Evolutionary conservation across 2,329 filamentous ascomycete species (phyloP).

Genomic region (Colletotrichum filicis): DNA sequence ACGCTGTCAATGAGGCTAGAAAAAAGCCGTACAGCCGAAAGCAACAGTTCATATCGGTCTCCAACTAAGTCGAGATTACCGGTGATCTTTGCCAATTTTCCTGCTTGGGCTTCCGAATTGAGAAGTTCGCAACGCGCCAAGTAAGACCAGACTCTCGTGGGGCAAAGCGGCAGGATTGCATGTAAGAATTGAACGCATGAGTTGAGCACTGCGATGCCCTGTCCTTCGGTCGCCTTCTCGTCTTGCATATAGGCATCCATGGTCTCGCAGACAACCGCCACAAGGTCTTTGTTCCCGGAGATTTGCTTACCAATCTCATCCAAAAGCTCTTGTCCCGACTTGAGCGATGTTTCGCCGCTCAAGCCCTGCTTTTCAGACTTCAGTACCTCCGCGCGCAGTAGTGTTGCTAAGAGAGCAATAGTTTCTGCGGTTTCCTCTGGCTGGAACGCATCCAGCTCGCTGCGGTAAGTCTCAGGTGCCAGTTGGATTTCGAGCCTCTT

Average conservation of each 20-base stretch:
- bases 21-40: slow-evolving; percentile 79
- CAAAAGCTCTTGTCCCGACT: slow-evolving; percentile 60
- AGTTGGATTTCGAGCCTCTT: slow-evolving; percentile 78
- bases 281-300: slow-evolving; percentile 75
- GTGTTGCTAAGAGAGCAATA: slow-evolving; percentile 77
- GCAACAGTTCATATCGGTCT: slow-evolving; percentile 81
- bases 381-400: slow-evolving; percentile 67
- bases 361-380: slow-evolving; percentile 42
- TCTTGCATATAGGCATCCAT: slow-evolving; percentile 78
- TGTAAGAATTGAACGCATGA: slow-evolving; percentile 85
- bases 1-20: slow-evolving; percentile 80
- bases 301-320: slow-evolving; percentile 66
- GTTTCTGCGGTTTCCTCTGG: slow-evolving; percentile 76
- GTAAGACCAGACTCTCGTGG: slow-evolving; percentile 90
- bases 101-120: slow-evolving; percentile 78
- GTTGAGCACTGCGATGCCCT: slow-evolving; percentile 72
- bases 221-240: slow-evolving; percentile 64
- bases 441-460: slow-evolving; percentile 64
- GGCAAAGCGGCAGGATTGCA: slow-evolving; percentile 77
- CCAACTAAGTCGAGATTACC: slow-evolving; percentile 84
- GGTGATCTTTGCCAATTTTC: slow-evolving; percentile 81
- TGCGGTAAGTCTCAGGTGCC: slow-evolving; percentile 63
- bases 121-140: slow-evolving; percentile 84
- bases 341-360: slow-evolving; percentile 35
- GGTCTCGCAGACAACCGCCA: slow-evolving; percentile 84